These are phyloP conservation scores for Candida takata DNA, from an alignment of 805 yeast species.

Conservation along the genomic window DNA sequence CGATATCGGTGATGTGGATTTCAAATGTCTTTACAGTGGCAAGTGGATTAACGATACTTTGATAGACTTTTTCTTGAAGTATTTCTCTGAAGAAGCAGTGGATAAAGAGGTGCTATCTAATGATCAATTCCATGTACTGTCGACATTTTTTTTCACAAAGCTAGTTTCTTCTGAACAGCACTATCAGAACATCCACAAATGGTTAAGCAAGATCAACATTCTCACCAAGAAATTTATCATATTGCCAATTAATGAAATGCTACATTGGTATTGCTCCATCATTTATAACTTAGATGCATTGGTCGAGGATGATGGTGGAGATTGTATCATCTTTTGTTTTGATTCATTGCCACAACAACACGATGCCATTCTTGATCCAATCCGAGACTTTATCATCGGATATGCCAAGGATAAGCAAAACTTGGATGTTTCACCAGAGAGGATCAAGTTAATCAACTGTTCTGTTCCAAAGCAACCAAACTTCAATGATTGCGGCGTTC, in stretches of 20 bases:
- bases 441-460: conserved; percentile 42
- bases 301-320: conserved; percentile 11
- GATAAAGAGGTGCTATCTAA: conserved; percentile 24
- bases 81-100: conserved; percentile 35
- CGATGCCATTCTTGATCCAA: conserved; percentile 40
- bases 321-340: conserved; percentile 37
- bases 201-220: conserved; percentile 69
- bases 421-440: conserved; percentile 37
- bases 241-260: conserved; percentile 72
- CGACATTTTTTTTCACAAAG: conserved; percentile 77
- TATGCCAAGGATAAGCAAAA: conserved; percentile 64
- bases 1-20: conserved; percentile 61
- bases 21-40: conserved; percentile 67
- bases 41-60: conserved; percentile 89
- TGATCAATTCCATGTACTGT: conserved; percentile 50
- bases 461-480: conserved; percentile 80
- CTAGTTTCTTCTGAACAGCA: conserved; percentile 39
- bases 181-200: conserved; percentile 61
- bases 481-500: conserved; percentile 92
- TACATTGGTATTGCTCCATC: conserved; percentile 86
- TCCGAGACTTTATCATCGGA: conserved; percentile 51
- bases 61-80: conserved; percentile 76
- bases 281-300: conserved; percentile 45
- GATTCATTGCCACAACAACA: conserved; percentile 72
- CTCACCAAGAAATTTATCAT: conserved; percentile 54